Base-by-base conservation (phyloP, 495 filamentous ascomycete species). In the Amphirosellinia nigrospora region DNA sequence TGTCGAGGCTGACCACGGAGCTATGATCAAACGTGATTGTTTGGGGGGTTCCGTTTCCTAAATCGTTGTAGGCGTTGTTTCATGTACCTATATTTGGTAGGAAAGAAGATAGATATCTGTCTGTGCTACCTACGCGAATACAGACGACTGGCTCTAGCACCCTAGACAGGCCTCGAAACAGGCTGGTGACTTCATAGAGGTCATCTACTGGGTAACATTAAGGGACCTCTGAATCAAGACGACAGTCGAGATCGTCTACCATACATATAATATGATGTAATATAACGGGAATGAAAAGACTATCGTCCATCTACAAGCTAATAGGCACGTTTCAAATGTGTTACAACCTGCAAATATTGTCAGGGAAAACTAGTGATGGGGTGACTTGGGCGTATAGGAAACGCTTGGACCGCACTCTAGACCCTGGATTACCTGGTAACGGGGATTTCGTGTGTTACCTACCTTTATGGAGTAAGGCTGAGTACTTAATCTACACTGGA, bases 231-330 rank as follows among this genome's bases (percentile, higher is more conserved):
- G 16, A 8, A n/a, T 36, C 55, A n/a, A 19, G 55, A 56, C 30
- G 28, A 58, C n/a, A 58, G 30, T 34, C 10, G 32, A 58, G 30
- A 58, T 58, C 32, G 32, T 19, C 55, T 36, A 21, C 23, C 32
- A n/a, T 36, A 13, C 43, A 32, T 16, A 19, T 28, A 46, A 30
- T 53, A 63, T 48, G 60, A 63, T 63, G 60, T 63, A 63, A 63
- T 63, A 10, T 28, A 32, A 36, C 53, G 3, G 19, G 15, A 56
- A 28, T 8, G 28, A n/a, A n/a, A 19, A 36, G 55, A 36, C 30
- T n/a, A 34, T n/a, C 53, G 26, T 56, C 28, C 19, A 56, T 28
- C 46, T 32, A 28, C 15, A 56, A 32, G 15, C 52, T 30, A 56
- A 34, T 56, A 34, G 52, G n/a, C 2, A n/a, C 38, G 55, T 58